These are phyloP conservation scores for Setaria viridis DNA, from an alignment of 202 grass and related monocot genomes.

Conservation along the genomic window DNA sequence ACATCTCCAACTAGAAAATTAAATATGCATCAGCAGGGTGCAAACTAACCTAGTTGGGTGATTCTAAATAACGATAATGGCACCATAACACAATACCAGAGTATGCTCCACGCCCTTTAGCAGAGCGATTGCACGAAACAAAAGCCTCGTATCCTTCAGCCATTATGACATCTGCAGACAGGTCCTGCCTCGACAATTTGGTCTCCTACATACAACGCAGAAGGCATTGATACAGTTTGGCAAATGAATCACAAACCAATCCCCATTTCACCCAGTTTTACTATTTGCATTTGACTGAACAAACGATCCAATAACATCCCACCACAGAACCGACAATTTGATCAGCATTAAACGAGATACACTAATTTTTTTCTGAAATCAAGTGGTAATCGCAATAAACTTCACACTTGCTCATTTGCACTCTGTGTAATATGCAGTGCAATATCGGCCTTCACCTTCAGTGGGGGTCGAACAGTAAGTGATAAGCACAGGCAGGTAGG, in stretches of 20 bases:
- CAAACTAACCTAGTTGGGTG: not conserved
- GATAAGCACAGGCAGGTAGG: constrained; percentile 9
- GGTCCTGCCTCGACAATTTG: constrained; percentile 80
- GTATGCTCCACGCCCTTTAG: constrained; percentile 74
- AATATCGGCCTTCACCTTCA: not conserved
- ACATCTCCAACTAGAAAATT: not conserved
- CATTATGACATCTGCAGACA: constrained; percentile 84
- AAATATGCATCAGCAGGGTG: not conserved
- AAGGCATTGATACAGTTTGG: constrained; percentile 7
- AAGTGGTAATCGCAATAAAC: not conserved
- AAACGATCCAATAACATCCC: not conserved
- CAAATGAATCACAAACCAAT: not conserved
- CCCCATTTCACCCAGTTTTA: not conserved
- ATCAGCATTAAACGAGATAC: not conserved
- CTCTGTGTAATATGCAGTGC: not conserved
- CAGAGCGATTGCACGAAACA: constrained; percentile 77
- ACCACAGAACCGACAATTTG: not conserved
- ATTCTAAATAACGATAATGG: not conserved
- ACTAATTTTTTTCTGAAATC: not conserved
- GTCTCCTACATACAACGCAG: constrained; percentile 76
- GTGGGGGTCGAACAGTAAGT: not conserved
- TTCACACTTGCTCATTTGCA: not conserved
- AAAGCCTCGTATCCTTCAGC: constrained; percentile 94
- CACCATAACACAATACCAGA: constrained; percentile 58
- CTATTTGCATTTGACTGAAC: not conserved